These are phyloP conservation scores for Daldinia decipiens DNA, from an alignment of 495 filamentous ascomycete species.

Conservation along the genomic window DNA sequence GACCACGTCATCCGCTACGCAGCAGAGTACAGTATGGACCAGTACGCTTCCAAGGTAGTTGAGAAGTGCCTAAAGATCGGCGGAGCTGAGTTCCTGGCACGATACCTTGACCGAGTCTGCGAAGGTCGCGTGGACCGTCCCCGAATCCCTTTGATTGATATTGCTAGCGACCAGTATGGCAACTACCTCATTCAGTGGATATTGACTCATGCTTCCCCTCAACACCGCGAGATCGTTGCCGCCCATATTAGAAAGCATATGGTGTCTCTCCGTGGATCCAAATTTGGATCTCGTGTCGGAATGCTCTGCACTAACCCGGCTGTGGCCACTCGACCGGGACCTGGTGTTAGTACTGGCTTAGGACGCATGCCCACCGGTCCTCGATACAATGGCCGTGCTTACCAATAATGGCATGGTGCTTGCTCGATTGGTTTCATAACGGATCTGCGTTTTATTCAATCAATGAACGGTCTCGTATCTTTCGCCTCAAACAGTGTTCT, in stretches of 20 bases:
- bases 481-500: slow-evolving; percentile 28
- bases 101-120: slow-evolving; percentile 93
- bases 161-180: slow-evolving; percentile 97
- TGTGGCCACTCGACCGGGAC: slow-evolving; percentile 83
- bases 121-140: slow-evolving; percentile 90
- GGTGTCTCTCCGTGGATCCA: slow-evolving; percentile 97
- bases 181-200: slow-evolving; percentile 99
- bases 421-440: slow-evolving; percentile 22
- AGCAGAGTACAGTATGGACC: slow-evolving; percentile 97
- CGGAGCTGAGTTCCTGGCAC: slow-evolving; percentile 86
- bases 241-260: slow-evolving; percentile 98
- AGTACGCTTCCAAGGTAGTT: slow-evolving; percentile 98
- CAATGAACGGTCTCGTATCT: slow-evolving; percentile 24
- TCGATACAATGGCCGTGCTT: slow-evolving; percentile 59
- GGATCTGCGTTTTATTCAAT: slow-evolving; percentile 28
- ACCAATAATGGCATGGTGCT: slow-evolving; percentile 56
- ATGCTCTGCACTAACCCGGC: slow-evolving; percentile 98
- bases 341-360: slow-evolving; percentile 72
- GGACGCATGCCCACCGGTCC: slow-evolving; percentile 65
- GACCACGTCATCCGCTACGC: slow-evolving; percentile 94
- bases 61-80: slow-evolving; percentile 99
- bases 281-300: slow-evolving; percentile 96
- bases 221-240: slow-evolving; percentile 92
- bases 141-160: slow-evolving; percentile 97
- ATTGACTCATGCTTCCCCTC: slow-evolving; percentile 82